A percentile compares a stretch with the other conserved stretches of the same genome.
Evolutionary conservation across 345 rosid species (phyloP).

Genomic region (Eutrema japonicum): DNA sequence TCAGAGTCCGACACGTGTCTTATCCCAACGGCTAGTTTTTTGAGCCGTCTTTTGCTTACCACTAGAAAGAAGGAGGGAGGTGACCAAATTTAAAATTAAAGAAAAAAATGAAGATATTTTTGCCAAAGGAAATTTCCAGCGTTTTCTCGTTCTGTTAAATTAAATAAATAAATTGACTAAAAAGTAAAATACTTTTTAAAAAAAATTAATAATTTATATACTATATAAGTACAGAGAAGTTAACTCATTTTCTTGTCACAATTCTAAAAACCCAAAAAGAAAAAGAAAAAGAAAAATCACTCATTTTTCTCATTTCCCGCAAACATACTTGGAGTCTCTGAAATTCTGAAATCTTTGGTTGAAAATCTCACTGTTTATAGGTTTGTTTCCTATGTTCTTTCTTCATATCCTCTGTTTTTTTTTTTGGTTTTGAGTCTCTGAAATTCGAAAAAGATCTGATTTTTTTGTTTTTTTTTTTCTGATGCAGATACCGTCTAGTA

Average conservation of each 20-base stretch:
- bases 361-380: slow-evolving; percentile 2
- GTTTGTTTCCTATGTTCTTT: slow-evolving; percentile 13
- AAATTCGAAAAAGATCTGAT: slow-evolving; percentile 11
- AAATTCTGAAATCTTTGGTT: slow-evolving; percentile 8
- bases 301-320: slow-evolving; percentile 37
- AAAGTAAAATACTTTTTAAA: background rate
- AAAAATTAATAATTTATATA: background rate
- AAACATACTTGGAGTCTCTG: background rate
- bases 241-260: slow-evolving; percentile 18
- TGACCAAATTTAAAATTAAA: slow-evolving; percentile 21
- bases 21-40: slow-evolving; percentile 45
- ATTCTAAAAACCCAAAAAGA: background rate
- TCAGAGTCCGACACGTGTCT: slow-evolving; percentile 49
- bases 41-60: slow-evolving; percentile 38
- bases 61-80: background rate
- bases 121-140: slow-evolving; percentile 29
- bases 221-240: slow-evolving; percentile 33
- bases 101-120: slow-evolving; percentile 29
- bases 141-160: slow-evolving; percentile 23
- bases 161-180: slow-evolving; percentile 15
- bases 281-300: slow-evolving; percentile 22
- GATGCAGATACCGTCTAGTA: slow-evolving; percentile 3
- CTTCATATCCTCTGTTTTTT: slow-evolving; percentile 15
- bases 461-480: background rate
- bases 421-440: background rate